Conservation (phyloP, 768 basidiomycete species). For the Tulasnella sp. region DNA sequence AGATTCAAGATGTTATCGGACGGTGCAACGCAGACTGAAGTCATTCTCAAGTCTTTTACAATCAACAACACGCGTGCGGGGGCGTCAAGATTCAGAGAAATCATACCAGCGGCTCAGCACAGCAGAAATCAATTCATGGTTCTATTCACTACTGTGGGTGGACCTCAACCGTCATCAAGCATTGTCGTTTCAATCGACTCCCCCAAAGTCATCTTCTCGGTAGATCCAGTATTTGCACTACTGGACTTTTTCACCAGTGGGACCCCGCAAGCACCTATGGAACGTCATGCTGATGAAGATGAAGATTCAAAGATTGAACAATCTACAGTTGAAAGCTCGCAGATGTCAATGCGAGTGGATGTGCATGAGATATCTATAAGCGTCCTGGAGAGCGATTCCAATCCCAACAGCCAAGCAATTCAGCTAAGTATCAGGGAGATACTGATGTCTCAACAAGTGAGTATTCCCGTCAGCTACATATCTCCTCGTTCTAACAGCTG, state of each 20-base stretch:
- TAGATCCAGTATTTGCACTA: constrained; percentile 84
- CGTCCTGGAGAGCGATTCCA: constrained; percentile 73
- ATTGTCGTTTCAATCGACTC: constrained; percentile 82
- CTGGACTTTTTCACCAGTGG: constrained; percentile 62
- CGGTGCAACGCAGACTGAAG: constrained; percentile 73
- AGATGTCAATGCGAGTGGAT: constrained; percentile 61
- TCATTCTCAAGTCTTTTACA: constrained; percentile 81
- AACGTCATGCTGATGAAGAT: constrained; percentile 12
- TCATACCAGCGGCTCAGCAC: constrained; percentile 84
- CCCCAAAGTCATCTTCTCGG: constrained; percentile 80
- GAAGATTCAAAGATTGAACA: neutral
- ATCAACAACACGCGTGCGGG: constrained; percentile 80
- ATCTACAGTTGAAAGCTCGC: neutral
- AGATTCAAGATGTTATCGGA: constrained; percentile 72
- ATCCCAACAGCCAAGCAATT: constrained; percentile 72
- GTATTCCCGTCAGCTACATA: neutral
- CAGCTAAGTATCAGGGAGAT: constrained; percentile 72
- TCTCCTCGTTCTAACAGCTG: neutral
- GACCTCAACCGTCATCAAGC: constrained; percentile 36
- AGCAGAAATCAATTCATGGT: constrained; percentile 87
- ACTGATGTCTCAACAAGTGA: constrained; percentile 80
- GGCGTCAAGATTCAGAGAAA: constrained; percentile 76
- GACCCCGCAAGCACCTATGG: constrained; percentile 17
- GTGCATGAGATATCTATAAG: constrained; percentile 81
- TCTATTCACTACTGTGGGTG: constrained; percentile 56